Percentiles rank a stretch among this genome's conserved stretches.
phyloP scores from a whole-genome alignment of 2,329 filamentous ascomycete species.

The Colletotrichum navitas region DNA sequence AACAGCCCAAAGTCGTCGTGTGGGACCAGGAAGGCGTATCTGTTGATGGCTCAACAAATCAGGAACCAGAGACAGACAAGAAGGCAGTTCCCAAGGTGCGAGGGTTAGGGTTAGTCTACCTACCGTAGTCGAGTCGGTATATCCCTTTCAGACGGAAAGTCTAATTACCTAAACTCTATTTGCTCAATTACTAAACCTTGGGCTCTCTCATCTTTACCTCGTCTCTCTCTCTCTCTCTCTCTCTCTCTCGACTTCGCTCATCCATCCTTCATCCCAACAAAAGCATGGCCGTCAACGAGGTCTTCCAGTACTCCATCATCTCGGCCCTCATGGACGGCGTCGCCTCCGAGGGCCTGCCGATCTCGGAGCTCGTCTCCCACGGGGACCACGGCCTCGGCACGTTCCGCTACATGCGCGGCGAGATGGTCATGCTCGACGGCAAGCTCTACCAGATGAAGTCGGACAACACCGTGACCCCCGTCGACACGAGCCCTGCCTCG shows the following conservation, averaged over 20 bases:
- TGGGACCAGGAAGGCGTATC: slow-evolving; percentile 16
- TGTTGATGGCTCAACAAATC: slow-evolving; percentile 29
- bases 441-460: slow-evolving; percentile 52
- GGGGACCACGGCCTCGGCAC: slow-evolving; percentile 54
- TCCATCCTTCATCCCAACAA: background rate
- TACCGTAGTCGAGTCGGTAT: too few relatives aligned
- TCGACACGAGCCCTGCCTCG: slow-evolving; percentile 43
- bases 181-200: background rate
- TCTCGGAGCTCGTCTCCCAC: slow-evolving; percentile 48
- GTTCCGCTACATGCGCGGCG: slow-evolving; percentile 51
- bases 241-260: background rate
- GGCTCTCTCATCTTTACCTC: too few relatives aligned
- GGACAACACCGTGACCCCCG: slow-evolving; percentile 48
- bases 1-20: background rate
- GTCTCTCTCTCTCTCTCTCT: too few relatives aligned
- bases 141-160: background rate
- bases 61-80: background rate
- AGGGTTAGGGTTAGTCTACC: too few relatives aligned
- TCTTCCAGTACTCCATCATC: slow-evolving; percentile 53
- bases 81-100: too few relatives aligned
- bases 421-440: slow-evolving; percentile 53
- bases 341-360: slow-evolving; percentile 49
- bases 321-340: slow-evolving; percentile 53
- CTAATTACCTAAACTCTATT: too few relatives aligned
- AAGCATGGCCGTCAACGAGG: slow-evolving; percentile 50